Conservation (phyloP, 2,329 filamentous ascomycete species). For the Xylariaceae sp. region DNA sequence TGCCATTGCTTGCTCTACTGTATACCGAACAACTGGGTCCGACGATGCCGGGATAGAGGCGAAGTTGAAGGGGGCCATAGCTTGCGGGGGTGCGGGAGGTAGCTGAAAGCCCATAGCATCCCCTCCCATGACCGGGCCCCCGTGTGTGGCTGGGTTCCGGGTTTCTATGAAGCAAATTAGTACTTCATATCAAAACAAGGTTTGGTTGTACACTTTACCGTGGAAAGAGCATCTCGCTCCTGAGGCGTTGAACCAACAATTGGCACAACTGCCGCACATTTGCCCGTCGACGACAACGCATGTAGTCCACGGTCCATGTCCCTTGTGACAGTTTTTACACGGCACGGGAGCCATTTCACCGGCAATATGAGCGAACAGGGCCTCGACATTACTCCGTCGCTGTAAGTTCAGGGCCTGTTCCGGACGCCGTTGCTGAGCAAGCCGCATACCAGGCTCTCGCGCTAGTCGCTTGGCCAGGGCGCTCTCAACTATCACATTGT, state of each 20-base stretch:
- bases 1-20: constrained; percentile 54
- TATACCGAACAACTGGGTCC: constrained; percentile 50
- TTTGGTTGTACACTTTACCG: constrained; percentile 46
- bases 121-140: constrained; percentile 39
- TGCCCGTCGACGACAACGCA: constrained; percentile 66
- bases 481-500: constrained; percentile 57
- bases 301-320: constrained; percentile 64
- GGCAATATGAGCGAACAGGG: constrained; percentile 63
- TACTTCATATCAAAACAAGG: not conserved
- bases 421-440: constrained; percentile 59
- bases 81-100: constrained; percentile 39
- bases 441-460: constrained; percentile 55
- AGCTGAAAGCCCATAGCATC: constrained; percentile 41
- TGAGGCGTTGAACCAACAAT: constrained; percentile 70
- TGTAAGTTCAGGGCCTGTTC: constrained; percentile 62
- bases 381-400: constrained; percentile 67
- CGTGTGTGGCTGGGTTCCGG: constrained; percentile 50
- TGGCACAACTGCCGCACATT: constrained; percentile 67
- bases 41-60: constrained; percentile 42
- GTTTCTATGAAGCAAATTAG: constrained; percentile 48
- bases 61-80: constrained; percentile 43
- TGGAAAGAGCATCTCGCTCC: constrained; percentile 67
- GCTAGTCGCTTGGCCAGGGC: constrained; percentile 62
- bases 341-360: constrained; percentile 55
- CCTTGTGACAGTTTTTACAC: constrained; percentile 67